A percentile compares a stretch with the other conserved stretches of the same genome.
Conservation (phyloP, 352 stramenopile species). For the Aphanomyces cochlioides region DNA sequence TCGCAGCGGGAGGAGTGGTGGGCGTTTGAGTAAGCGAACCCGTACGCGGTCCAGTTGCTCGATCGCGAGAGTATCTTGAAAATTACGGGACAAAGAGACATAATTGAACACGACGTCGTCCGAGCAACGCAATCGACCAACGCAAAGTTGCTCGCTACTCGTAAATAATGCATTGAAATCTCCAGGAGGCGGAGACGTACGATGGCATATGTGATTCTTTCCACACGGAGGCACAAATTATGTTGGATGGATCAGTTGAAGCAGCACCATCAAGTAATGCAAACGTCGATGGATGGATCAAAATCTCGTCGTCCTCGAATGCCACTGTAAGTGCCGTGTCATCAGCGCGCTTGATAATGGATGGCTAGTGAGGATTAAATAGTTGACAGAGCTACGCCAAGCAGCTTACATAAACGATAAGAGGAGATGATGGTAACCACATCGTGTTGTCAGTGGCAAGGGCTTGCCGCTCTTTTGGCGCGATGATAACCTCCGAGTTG, state of each 20-base stretch:
- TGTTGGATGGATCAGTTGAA: not conserved
- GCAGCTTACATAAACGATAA: too few relatives aligned
- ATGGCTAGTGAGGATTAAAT: not conserved
- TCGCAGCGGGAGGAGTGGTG: conserved; percentile 11
- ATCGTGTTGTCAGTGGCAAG: too few relatives aligned
- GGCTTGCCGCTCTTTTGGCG: conserved; percentile 57
- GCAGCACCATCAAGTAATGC: conserved; percentile 52
- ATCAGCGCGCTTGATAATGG: not conserved
- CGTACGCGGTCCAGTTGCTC: not conserved
- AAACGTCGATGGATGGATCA: conserved; percentile 59
- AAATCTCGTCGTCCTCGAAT: conserved; percentile 48
- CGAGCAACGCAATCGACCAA: conserved; percentile 8
- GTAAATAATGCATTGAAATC: too few relatives aligned
- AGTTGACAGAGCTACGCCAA: too few relatives aligned
- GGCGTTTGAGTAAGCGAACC: conserved; percentile 10
- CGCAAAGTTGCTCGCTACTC: not conserved
- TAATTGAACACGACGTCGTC: conserved; percentile 14
- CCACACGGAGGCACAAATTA: conserved; percentile 1
- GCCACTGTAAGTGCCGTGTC: not conserved
- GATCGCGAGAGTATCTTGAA: not conserved
- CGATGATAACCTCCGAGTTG: conserved; percentile 70
- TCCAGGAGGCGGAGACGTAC: too few relatives aligned
- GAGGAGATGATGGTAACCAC: too few relatives aligned
- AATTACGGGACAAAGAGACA: not conserved
- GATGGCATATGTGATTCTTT: too few relatives aligned